A percentile compares a stretch with the other conserved stretches of the same genome.
Evolutionary conservation across 192 early-diverging fungal species (phyloP).

Genomic region (Phycomyces blakesleeanus): DNA sequence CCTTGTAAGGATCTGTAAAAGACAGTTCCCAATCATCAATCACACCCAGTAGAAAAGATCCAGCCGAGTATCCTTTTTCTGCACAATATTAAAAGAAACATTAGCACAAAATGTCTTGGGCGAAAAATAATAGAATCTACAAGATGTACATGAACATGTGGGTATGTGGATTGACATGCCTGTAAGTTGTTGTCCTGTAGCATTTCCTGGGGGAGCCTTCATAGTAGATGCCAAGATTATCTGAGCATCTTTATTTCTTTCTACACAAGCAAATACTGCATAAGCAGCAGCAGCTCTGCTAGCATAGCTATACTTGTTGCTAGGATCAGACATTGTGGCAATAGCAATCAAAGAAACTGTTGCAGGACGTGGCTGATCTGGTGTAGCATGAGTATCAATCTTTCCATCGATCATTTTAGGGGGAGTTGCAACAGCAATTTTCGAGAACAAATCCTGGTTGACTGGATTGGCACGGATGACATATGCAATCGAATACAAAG

Average conservation of each 20-base stretch:
- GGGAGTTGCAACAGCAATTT: slow-evolving; percentile 61
- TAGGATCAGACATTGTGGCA: slow-evolving; percentile 59
- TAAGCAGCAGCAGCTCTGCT: slow-evolving; percentile 83
- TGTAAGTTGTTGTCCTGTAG: slow-evolving; percentile 47
- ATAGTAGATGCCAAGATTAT: slow-evolving; percentile 83
- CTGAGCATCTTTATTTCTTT: slow-evolving; percentile 86
- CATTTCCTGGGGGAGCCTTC: slow-evolving; percentile 72
- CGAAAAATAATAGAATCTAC: too few relatives aligned
- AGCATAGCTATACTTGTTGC: slow-evolving; percentile 55
- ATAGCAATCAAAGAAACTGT: slow-evolving; percentile 77
- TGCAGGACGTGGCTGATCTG: slow-evolving; percentile 68
- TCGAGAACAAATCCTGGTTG: slow-evolving; percentile 78
- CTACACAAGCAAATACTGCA: slow-evolving; percentile 73
- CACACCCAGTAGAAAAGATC: slow-evolving; percentile 79
- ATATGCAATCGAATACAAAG: slow-evolving; percentile 85
- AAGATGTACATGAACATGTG: too few relatives aligned
- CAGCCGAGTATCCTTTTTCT: slow-evolving; percentile 24
- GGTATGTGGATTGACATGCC: slow-evolving; percentile 40
- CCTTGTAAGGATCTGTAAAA: slow-evolving; percentile 72
- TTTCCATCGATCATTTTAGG: slow-evolving; percentile 29
- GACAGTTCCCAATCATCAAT: slow-evolving; percentile 74
- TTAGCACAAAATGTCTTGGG: slow-evolving; percentile 7
- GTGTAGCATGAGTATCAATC: slow-evolving; percentile 18
- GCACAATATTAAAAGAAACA: too few relatives aligned
- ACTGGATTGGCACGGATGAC: slow-evolving; percentile 68